phyloP scores from a whole-genome alignment of 805 yeast genomes.

The Candida qinlingensis region DNA sequence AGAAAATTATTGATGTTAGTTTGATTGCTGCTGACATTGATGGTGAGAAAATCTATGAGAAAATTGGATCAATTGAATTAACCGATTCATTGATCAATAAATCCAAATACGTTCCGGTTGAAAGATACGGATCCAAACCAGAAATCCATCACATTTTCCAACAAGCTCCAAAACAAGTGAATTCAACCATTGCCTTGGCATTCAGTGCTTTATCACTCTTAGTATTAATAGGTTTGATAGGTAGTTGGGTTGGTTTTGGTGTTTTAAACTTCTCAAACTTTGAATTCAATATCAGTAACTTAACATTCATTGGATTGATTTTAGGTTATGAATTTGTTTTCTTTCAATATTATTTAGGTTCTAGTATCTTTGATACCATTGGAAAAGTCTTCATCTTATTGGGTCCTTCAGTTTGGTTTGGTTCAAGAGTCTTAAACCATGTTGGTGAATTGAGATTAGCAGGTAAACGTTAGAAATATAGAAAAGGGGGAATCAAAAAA shows the following conservation, averaged over 20 bases:
- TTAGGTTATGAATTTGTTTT: conserved; percentile 21
- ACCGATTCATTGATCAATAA: conserved; percentile 13
- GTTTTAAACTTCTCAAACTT: conserved; percentile 22
- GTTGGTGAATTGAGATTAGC: conserved; percentile 24
- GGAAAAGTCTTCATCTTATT: conserved; percentile 14
- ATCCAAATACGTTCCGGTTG: conserved; percentile 12
- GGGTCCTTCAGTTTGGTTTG: conserved; percentile 26
- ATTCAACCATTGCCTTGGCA: conserved; percentile 13
- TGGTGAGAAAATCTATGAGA: conserved; percentile 5
- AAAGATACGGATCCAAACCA: conserved; percentile 19
- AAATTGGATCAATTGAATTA: conserved; percentile 19
- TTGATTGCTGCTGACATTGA: conserved; percentile 17
- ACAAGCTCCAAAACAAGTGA: conserved; percentile 19
- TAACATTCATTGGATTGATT: conserved; percentile 17
- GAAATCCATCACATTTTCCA: conserved; percentile 26
- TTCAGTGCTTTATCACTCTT: conserved; percentile 16
- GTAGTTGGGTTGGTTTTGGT: conserved; percentile 16
- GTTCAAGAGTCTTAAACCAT: conserved; percentile 23
- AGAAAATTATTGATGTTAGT: conserved; percentile 11
- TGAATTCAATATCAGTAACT: conserved; percentile 9
- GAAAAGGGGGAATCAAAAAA: too few relatives aligned
- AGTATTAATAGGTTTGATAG: conserved; percentile 11
- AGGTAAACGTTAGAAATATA: conserved; percentile 20
- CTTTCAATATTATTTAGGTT: conserved; percentile 23
- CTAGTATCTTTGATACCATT: conserved; percentile 21